Evolutionary conservation across 306 rosid species (phyloP).

Genomic region (Cucumis melo): DNA sequence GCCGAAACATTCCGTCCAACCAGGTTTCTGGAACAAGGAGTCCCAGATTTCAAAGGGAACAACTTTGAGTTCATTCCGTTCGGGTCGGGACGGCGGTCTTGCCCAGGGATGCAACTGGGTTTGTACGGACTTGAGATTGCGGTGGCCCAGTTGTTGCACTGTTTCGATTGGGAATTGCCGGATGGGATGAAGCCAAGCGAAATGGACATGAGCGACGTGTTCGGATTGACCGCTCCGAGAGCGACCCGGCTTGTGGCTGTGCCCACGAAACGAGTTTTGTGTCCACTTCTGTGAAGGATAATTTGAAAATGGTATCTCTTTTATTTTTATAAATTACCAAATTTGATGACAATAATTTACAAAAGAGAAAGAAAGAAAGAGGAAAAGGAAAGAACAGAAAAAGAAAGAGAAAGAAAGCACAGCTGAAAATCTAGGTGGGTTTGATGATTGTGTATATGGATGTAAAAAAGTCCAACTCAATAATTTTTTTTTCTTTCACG

Average conservation of each 20-base stretch:
- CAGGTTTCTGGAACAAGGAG: constrained; percentile 39
- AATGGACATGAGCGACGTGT: constrained; percentile 59
- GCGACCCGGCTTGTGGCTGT: constrained; percentile 69
- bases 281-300: constrained; percentile 8
- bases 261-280: constrained; percentile 47
- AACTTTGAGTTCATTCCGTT: constrained; percentile 84
- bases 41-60: constrained; percentile 65
- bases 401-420: too few species aligned
- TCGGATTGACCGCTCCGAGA: constrained; percentile 81
- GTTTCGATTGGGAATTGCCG: constrained; percentile 75
- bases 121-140: constrained; percentile 56
- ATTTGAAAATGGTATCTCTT: too few species aligned
- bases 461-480: too few species aligned
- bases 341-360: too few species aligned
- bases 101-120: constrained; percentile 89
- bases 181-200: constrained; percentile 82
- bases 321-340: too few species aligned
- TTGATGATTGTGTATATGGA: too few species aligned
- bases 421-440: too few species aligned
- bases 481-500: too few species aligned
- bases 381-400: rapidly evolving
- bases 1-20: constrained; percentile 48
- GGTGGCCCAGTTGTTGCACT: constrained; percentile 66
- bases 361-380: too few species aligned
- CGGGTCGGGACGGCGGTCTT: constrained; percentile 87